Percentiles rank a stretch among this genome's conserved stretches.
Evolutionary conservation across 371 early-diverging fungal genomes (phyloP).

Genomic region (Phascolomyces articulosus): DNA sequence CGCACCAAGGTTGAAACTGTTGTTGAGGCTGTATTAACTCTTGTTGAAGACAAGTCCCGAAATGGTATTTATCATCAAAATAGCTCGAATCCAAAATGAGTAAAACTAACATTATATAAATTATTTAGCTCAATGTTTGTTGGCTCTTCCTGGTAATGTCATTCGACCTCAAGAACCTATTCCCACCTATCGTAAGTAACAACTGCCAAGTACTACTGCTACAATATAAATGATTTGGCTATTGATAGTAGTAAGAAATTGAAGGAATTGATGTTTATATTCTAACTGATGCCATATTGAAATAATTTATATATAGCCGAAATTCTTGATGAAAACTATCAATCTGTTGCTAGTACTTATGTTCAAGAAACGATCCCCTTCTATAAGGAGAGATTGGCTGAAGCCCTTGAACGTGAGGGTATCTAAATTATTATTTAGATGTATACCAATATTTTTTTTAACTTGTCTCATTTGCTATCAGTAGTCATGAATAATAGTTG

Average conservation of each 20-base stretch:
- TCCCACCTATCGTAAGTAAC: constrained; percentile 14
- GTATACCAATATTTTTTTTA: too few relatives aligned
- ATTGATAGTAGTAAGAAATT: too few relatives aligned
- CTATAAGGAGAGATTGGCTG: constrained; percentile 16
- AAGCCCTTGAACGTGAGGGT: constrained; percentile 14
- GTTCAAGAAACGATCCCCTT: neutral
- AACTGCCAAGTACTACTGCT: neutral
- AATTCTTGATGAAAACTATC: neutral
- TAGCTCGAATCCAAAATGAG: too few relatives aligned
- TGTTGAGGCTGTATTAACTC: constrained; percentile 54
- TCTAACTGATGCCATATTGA: too few relatives aligned
- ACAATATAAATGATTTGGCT: too few relatives aligned
- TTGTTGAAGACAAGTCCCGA: constrained; percentile 49
- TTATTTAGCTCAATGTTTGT: constrained; percentile 17
- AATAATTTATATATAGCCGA: neutral
- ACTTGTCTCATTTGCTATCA: too few relatives aligned
- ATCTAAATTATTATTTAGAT: too few relatives aligned
- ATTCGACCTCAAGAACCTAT: constrained; percentile 11
- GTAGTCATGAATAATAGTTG: too few relatives aligned
- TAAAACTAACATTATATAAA: too few relatives aligned
- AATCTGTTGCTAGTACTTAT: neutral
- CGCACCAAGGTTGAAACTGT: constrained; percentile 50
- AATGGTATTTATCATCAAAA: constrained; percentile 27
- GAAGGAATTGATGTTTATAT: too few relatives aligned
- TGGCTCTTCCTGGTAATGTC: constrained; percentile 25